A percentile compares a stretch with the other conserved stretches of the same genome.
Conservation (phyloP, 805 yeast species). For the Pichia manshurica region DNA sequence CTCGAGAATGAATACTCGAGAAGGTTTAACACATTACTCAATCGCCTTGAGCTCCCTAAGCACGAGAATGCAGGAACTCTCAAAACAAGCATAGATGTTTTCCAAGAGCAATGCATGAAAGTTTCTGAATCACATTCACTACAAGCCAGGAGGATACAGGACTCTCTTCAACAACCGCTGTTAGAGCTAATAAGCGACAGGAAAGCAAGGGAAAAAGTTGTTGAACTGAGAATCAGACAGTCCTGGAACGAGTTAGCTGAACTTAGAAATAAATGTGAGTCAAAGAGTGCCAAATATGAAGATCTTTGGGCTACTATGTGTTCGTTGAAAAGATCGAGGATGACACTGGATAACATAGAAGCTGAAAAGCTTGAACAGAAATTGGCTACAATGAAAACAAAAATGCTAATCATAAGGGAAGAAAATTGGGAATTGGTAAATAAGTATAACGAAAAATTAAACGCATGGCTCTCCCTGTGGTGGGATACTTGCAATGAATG, state of each 20-base stretch:
- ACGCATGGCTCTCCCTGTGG: conserved; percentile 73
- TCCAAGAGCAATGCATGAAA: conserved; percentile 53
- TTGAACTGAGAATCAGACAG: conserved; percentile 47
- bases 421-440: conserved; percentile 54
- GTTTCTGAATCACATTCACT: conserved; percentile 53
- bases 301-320: conserved; percentile 54
- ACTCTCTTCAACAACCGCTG: conserved; percentile 48
- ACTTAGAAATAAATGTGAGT: conserved; percentile 33
- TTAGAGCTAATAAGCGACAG: conserved; percentile 46
- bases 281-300: conserved; percentile 45
- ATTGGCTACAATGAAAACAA: conserved; percentile 42
- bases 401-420: conserved; percentile 38
- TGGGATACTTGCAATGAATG: conserved; percentile 50
- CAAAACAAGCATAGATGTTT: conserved; percentile 51
- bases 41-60: conserved; percentile 6
- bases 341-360: conserved; percentile 69
- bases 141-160: conserved; percentile 43
- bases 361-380: conserved; percentile 54
- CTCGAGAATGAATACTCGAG: conserved; percentile 72
- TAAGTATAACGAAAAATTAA: conserved; percentile 50
- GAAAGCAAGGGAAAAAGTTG: conserved; percentile 47
- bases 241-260: conserved; percentile 17
- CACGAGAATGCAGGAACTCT: conserved; percentile 52
- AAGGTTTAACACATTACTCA: conserved; percentile 32
- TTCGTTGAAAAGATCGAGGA: conserved; percentile 54